Percentiles rank a stretch among this genome's conserved stretches.
Evolutionary conservation across 202 grass and related monocot genomes (phyloP).

Genomic region (Tripidium arundinaceum): DNA sequence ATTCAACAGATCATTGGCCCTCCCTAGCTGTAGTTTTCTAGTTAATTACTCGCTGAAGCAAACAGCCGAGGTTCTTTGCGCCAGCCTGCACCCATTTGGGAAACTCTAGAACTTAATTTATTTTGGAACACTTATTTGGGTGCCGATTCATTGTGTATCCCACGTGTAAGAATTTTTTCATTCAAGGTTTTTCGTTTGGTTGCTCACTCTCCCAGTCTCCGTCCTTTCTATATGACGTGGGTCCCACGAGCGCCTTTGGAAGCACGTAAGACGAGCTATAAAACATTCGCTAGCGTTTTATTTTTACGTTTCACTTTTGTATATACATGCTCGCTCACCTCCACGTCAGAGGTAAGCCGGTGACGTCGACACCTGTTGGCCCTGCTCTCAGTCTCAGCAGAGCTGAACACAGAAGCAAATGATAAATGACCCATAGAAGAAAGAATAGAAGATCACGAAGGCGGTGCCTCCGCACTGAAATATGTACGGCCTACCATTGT

Average conservation of each 20-base stretch:
- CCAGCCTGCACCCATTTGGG: too few species aligned
- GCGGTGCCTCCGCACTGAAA: background rate
- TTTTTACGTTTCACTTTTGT: background rate
- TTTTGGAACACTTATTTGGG: background rate
- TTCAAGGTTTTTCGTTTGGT: background rate
- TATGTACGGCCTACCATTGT: slow-evolving; percentile 11
- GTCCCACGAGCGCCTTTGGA: background rate
- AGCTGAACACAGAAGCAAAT: slow-evolving; percentile 17
- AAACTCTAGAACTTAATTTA: background rate
- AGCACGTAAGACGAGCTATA: background rate
- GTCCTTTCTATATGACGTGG: background rate
- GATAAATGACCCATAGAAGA: slow-evolving; percentile 3
- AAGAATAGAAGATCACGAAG: background rate
- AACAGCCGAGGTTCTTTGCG: too few species aligned
- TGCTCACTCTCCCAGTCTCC: background rate
- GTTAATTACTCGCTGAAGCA: too few species aligned
- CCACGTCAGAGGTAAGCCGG: background rate
- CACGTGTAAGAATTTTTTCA: background rate
- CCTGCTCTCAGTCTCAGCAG: background rate
- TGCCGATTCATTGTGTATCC: background rate
- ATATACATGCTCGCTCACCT: background rate
- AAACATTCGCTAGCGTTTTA: background rate
- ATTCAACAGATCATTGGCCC: too few species aligned
- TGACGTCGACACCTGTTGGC: background rate
- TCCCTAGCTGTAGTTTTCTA: too few species aligned